Evolutionary conservation across 345 rosid genomes (phyloP).

Genomic region (Kandelia obovata): DNA sequence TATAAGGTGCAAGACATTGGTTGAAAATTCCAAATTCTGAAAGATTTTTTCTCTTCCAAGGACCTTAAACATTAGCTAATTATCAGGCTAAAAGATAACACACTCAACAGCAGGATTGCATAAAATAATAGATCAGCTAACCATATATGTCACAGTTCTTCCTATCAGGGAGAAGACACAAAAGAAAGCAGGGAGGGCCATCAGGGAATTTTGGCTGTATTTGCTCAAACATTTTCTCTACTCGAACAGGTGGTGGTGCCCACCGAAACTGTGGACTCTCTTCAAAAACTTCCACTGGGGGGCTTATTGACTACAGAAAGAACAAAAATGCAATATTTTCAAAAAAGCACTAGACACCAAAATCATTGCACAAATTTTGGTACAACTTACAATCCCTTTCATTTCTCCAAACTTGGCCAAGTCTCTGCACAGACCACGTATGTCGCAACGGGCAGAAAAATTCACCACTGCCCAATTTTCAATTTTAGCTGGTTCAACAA

Average conservation of each 20-base stretch:
- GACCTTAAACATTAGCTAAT: conserved; percentile 12
- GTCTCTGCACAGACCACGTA: conserved; percentile 10
- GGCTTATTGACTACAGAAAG: conserved; percentile 11
- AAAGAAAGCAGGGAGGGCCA: conserved; percentile 19
- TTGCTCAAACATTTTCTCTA: conserved; percentile 30
- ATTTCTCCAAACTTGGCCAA: conserved; percentile 21
- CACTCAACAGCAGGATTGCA: neutral
- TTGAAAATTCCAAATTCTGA: conserved; percentile 28
- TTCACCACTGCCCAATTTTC: conserved; percentile 33
- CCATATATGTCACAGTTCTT: conserved; percentile 29
- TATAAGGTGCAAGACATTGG: conserved; percentile 20
- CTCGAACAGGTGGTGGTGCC: conserved; percentile 22
- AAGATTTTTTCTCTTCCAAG: conserved; percentile 27
- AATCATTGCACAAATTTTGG: neutral
- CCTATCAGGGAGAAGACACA: conserved; percentile 25
- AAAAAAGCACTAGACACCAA: neutral
- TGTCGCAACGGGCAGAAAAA: conserved; percentile 26
- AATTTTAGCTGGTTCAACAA: conserved; percentile 18
- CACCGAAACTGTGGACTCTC: conserved; percentile 19
- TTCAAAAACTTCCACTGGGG: conserved; percentile 14
- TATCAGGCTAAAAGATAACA: conserved; percentile 3
- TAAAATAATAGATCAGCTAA: conserved; percentile 4
- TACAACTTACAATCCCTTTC: conserved; percentile 36
- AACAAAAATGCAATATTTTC: neutral
- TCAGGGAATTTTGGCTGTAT: conserved; percentile 12